A percentile compares a stretch with the other conserved stretches of the same genome.
Conservation (phyloP, 306 rosid species). For the Cucumis melo region DNA sequence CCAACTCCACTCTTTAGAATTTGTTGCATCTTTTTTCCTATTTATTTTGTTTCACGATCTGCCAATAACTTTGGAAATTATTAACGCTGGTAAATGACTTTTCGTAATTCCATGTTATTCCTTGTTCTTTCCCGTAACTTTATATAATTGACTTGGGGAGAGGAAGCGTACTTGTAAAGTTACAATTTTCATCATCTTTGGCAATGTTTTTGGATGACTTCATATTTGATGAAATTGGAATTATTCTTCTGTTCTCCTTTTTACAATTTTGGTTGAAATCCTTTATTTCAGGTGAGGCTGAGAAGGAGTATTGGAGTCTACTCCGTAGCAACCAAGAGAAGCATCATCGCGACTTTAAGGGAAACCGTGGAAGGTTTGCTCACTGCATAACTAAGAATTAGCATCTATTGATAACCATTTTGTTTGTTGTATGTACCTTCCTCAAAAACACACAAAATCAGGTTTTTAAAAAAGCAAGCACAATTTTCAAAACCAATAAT, state of each 20-base stretch:
- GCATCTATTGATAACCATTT: no score
- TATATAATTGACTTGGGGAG: neutral
- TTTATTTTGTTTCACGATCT: neutral
- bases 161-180: neutral
- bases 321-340: constrained; percentile 59
- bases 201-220: neutral
- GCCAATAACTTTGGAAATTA: neutral
- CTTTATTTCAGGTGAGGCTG: constrained; percentile 58
- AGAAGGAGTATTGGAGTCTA: constrained; percentile 66
- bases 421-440: no score
- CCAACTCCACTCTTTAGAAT: neutral
- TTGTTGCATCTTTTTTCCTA: neutral
- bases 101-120: neutral
- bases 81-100: neutral
- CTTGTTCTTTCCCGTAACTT: neutral
- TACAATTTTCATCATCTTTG: neutral
- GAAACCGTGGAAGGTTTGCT: constrained; percentile 56
- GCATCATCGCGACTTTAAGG: constrained; percentile 23
- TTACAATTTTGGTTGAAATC: neutral
- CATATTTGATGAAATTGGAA: neutral
- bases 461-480: no score
- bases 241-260: neutral
- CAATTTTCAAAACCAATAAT: no score
- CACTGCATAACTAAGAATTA: no score
- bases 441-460: no score